Base-by-base conservation (phyloP, 2,329 filamentous ascomycete species). In the Pseudopyricularia cyperi region DNA sequence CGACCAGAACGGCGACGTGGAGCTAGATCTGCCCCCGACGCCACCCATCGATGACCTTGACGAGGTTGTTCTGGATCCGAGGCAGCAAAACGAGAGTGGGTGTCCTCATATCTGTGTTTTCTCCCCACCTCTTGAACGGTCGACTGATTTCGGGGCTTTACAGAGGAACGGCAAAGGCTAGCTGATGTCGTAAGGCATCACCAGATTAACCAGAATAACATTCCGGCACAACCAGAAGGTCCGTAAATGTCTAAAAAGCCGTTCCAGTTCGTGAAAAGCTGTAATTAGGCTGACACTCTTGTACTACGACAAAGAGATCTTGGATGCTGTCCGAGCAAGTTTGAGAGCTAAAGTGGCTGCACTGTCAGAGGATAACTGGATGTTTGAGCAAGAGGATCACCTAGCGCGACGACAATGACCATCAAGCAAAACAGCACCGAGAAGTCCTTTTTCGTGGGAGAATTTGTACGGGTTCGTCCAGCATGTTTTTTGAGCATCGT, bases 301-400 rank as follows among this genome's bases (percentile, higher is more conserved):
- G 52, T 28, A 54, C 46, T 42, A 32, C n/a, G 14, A 46, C 48
- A 22, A 54, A 82, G 86, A 89, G 65, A 73, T 90, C 3, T 71
- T 89, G 26, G 80, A 85, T 56, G 76, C 80, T 22, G 77, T 89
- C 48, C 78, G 80, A 56, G 77, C 80, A 33, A 89, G 83, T 63
- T 70, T 94, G 52, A 74, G 80, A 58, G 79, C 79, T 54, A 88
- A 89, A 63, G 84, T 89, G 2, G 77, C 79, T 15, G 80, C 83
- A 14, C 68, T 95, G 49, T 77, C 86, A 22, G 86, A 93, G 50
- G 89, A 95, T 61, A 86, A 83, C 60, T 95, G 89, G 89, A 94
- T 95, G 83, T 95, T 86, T 67, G 87, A 90, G 64, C 72, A 79
- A 2, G 85, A 88, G 59, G 74, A 79, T 52, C 69, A 73, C 55